These are phyloP conservation scores for Solanum virginianum DNA, from an alignment of 257 asterid genomes.

Conservation along the genomic window DNA sequence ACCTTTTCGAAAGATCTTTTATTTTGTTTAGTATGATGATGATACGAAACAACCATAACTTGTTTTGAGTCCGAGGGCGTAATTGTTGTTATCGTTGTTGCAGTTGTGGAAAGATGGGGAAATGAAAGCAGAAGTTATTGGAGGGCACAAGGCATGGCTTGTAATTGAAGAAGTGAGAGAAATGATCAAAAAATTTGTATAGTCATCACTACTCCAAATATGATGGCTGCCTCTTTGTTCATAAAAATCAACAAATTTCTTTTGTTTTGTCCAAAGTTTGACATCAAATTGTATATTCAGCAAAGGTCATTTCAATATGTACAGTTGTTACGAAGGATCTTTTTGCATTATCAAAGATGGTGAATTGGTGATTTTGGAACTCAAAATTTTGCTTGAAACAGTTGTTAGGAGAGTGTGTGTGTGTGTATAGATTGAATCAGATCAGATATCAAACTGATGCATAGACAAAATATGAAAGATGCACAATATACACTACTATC, in stretches of 20 bases:
- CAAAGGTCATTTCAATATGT: not conserved
- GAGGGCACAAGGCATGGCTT: conserved; percentile 97
- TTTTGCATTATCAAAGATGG: not conserved
- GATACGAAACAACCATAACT: not conserved
- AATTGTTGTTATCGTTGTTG: not conserved
- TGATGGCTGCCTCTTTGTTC: not conserved
- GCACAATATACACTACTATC: not conserved
- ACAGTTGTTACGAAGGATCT: not conserved
- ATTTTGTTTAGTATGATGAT: not conserved
- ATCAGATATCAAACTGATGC: not conserved
- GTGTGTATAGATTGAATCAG: not conserved
- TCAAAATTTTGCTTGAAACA: not conserved
- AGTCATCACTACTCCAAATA: not conserved
- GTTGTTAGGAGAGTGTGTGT: no score
- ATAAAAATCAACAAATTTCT: not conserved
- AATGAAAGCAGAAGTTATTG: conserved; percentile 84
- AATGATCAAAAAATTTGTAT: conserved; percentile 51
- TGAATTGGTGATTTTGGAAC: not conserved
- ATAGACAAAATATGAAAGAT: not conserved
- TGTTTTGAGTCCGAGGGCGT: not conserved
- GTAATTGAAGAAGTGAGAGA: conserved; percentile 80
- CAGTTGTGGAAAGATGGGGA: conserved; percentile 96
- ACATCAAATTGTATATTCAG: not conserved
- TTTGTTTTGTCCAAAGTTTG: not conserved
- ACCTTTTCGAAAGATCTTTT: not conserved